phyloP scores from a whole-genome alignment of 2,329 filamentous ascomycete genomes.

The Pseudogymnoascus verrucosus region DNA sequence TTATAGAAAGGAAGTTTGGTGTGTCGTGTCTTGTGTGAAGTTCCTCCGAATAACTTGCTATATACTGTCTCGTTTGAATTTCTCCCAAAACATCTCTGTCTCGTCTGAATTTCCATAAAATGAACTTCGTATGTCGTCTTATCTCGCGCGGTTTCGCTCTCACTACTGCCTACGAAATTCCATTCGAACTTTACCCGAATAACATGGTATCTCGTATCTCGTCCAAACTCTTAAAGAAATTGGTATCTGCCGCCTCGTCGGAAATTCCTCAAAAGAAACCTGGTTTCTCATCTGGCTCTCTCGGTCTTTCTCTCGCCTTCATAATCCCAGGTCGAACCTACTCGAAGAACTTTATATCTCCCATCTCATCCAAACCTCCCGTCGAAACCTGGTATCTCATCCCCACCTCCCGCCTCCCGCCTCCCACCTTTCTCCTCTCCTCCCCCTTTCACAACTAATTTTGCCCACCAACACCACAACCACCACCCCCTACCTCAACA shows the following conservation, averaged over 20 bases:
- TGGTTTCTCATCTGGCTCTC: neutral
- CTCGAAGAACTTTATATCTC: neutral
- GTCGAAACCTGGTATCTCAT: neutral
- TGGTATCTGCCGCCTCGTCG: neutral
- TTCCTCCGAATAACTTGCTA: neutral
- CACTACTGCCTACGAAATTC: neutral
- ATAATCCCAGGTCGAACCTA: neutral
- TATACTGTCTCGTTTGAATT: neutral
- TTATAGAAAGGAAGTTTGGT: neutral
- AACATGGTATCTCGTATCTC: neutral
- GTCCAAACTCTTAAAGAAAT: neutral
- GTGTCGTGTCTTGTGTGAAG: neutral
- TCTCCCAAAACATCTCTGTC: neutral
- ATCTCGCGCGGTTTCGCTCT: neutral
- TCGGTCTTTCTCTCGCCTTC: too few species aligned
- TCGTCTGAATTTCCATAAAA: neutral
- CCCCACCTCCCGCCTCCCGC: too few species aligned
- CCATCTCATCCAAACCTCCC: neutral
- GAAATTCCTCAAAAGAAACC: neutral
- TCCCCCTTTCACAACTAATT: slow-evolving; percentile 7
- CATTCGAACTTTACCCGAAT: neutral
- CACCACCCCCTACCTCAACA: slow-evolving; percentile 66
- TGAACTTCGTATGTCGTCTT: neutral
- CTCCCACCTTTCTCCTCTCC: slow-evolving; percentile 19
- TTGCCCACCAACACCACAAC: too few species aligned